phyloP scores from a whole-genome alignment of 345 rosid species.

The Eucalyptus dawsonii region DNA sequence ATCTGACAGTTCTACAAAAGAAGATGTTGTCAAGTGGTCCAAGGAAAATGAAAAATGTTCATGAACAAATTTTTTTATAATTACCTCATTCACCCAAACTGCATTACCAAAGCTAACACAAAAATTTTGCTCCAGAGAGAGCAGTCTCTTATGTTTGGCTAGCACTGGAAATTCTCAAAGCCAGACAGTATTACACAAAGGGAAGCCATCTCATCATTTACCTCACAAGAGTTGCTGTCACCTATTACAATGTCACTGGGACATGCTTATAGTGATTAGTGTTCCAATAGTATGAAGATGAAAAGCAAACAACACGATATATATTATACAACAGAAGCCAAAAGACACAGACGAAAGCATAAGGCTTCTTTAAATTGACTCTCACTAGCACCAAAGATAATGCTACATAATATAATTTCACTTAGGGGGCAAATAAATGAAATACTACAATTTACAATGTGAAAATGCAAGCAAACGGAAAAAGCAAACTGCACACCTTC shows the following conservation, averaged over 20 bases:
- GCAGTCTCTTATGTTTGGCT: neutral
- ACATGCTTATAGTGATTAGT: neutral
- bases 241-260: neutral
- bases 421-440: neutral
- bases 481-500: slow-evolving; percentile 31
- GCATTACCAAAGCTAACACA: neutral
- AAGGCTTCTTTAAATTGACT: neutral
- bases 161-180: neutral
- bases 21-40: neutral
- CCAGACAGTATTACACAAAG: neutral
- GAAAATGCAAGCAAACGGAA: neutral
- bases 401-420: neutral
- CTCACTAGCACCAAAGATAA: neutral
- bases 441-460: neutral
- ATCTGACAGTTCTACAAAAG: neutral
- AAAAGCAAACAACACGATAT: neutral
- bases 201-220: neutral
- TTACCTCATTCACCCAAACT: neutral
- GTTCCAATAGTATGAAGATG: neutral
- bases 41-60: neutral
- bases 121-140: neutral
- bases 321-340: neutral
- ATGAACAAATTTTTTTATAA: neutral
- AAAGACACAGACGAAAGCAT: neutral
- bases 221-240: neutral